Percentiles rank a stretch among this genome's conserved stretches.
phyloP scores from a whole-genome alignment of 768 basidiomycete genomes.

The Mycena filopes region DNA sequence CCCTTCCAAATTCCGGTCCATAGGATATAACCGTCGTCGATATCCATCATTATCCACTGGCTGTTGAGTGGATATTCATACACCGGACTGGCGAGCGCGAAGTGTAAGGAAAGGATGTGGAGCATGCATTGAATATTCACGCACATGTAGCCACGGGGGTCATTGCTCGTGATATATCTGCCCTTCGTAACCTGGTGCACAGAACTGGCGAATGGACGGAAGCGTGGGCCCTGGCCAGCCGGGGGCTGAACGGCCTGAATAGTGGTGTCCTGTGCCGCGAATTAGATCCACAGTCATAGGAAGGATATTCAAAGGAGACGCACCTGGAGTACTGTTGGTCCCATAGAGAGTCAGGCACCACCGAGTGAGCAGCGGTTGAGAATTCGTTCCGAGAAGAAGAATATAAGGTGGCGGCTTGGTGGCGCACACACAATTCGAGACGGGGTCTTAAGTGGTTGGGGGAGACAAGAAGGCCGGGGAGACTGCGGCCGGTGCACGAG shows the following conservation, averaged over 20 bases:
- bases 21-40: constrained; percentile 90
- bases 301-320: not conserved
- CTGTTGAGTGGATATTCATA: constrained; percentile 91
- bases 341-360: not conserved
- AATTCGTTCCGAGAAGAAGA: too few species aligned
- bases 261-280: constrained; percentile 49
- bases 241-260: constrained; percentile 53
- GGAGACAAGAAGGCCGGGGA: not conserved
- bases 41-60: constrained; percentile 97
- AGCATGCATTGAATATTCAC: constrained; percentile 39
- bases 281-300: not conserved
- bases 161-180: constrained; percentile 90
- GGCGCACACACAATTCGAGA: not conserved
- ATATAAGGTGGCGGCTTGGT: not conserved
- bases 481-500: constrained; percentile 9
- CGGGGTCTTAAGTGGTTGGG: not conserved
- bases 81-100: constrained; percentile 67
- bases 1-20: constrained; percentile 98
- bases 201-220: constrained; percentile 78
- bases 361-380: not conserved
- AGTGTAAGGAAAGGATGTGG: constrained; percentile 30
- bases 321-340: constrained; percentile 10
- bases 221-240: constrained; percentile 49
- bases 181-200: constrained; percentile 87
- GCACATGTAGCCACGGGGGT: constrained; percentile 89